Base-by-base conservation (phyloP, 768 basidiomycete species). In the Boletellus emodensis region DNA sequence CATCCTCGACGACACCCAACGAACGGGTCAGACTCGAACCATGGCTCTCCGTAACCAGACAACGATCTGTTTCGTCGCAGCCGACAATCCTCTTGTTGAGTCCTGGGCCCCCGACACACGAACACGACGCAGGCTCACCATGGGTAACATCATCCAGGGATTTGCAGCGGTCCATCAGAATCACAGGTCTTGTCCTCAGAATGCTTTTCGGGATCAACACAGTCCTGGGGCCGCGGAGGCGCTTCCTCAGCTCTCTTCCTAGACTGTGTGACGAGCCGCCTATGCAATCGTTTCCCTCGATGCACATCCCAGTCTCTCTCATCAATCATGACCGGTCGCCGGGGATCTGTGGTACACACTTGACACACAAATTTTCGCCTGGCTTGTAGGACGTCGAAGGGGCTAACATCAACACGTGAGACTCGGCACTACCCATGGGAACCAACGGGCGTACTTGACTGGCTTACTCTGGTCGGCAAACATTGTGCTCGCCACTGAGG, bases 241-340 rank as follows among this genome's bases (percentile, higher is more conserved):
- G 34, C 33, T 40, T 34, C 44, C 41, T 52, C 55, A 24, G 45
- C 30, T 36, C 14, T 34, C 49, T 51, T 63, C 38, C 36, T 52
- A 22, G 62, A 54, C 54, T 70, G 74, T 1, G 64, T 65, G 13
- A 70, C 69, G 36, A 78, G 65, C n/a, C 75, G 71, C 56, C 73
- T 74, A 62, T 90, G 88, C 10, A 64, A 41, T 15, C 80, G 78
- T 7, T 81, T 81, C n/a, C 67, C 68, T 32, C 72, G 64, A 62
- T 92, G 90, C 1, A 65, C 67, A 2, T 75, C 71, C 82, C 86
- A 85, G 42, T 76, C 65, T 10, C 51, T 49, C 9, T 73, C 75
- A 43, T 88, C 78, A 68, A 92, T 79, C 73, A 87, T 78, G 13
- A 81, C 66, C 0, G 90, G 90, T 22, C 75, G 72, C 18, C 74